phyloP scores from a whole-genome alignment of 164 flowering plant genomes.

The Annona squamosa region DNA sequence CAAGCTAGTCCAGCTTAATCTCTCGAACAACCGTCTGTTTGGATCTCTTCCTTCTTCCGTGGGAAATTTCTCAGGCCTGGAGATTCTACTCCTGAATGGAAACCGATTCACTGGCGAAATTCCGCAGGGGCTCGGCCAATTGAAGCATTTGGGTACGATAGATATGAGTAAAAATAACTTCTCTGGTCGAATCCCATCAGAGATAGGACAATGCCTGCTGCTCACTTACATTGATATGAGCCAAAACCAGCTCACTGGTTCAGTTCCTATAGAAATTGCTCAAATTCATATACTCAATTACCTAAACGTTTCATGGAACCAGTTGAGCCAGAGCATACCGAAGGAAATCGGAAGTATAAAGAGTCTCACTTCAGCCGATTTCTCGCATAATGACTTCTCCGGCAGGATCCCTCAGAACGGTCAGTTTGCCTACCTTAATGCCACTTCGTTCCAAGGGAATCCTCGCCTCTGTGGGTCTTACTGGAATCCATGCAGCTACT shows the following conservation, averaged over 20 bases:
- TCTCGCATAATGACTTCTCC: slow-evolving; percentile 60
- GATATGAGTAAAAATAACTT: slow-evolving; percentile 52
- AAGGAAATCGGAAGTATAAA: slow-evolving; percentile 46
- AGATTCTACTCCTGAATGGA: slow-evolving; percentile 36
- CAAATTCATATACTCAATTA: slow-evolving; percentile 49
- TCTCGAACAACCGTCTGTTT: slow-evolving; percentile 46
- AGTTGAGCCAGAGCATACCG: slow-evolving; percentile 41
- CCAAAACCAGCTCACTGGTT: slow-evolving; percentile 56
- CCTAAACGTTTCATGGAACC: slow-evolving; percentile 57
- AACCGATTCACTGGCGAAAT: slow-evolving; percentile 54
- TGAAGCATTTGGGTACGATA: slow-evolving; percentile 32
- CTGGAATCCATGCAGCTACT: slow-evolving; percentile 32
- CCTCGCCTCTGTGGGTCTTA: slow-evolving; percentile 51
- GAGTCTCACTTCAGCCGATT: slow-evolving; percentile 64
- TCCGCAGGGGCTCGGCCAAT: slow-evolving; percentile 46
- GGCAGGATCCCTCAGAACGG: slow-evolving; percentile 55
- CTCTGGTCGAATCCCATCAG: slow-evolving; percentile 45
- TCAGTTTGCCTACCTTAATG: slow-evolving; percentile 47
- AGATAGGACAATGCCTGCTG: slow-evolving; percentile 35
- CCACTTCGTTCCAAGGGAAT: slow-evolving; percentile 54
- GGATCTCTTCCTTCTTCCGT: slow-evolving; percentile 50
- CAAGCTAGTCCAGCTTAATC: slow-evolving; percentile 41
- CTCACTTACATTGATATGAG: slow-evolving; percentile 58
- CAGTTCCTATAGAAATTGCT: slow-evolving; percentile 46
- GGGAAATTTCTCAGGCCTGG: slow-evolving; percentile 45